Evolutionary conservation across 306 rosid species (phyloP).

Genomic region (Castanopsis chinensis): DNA sequence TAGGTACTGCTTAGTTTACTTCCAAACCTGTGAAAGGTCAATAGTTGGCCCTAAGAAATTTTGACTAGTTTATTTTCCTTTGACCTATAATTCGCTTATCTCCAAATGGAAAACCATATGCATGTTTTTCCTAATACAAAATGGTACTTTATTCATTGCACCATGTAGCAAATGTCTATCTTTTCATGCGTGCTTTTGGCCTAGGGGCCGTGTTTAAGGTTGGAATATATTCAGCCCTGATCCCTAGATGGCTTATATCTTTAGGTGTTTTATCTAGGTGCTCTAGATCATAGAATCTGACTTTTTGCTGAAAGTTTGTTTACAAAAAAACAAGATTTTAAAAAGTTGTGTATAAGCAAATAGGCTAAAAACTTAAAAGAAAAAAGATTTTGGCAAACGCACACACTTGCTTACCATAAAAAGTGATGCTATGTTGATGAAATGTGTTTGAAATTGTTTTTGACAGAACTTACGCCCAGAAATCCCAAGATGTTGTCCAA

Average conservation of each 20-base stretch:
- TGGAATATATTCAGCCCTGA: background rate
- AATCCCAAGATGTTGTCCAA: slow-evolving; percentile 79
- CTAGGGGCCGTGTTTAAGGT: background rate
- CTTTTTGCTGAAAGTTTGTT: background rate
- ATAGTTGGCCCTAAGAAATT: background rate
- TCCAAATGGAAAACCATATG: background rate
- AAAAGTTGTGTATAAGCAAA: no score
- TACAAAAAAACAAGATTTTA: no score
- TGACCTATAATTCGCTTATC: background rate
- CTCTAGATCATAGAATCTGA: background rate
- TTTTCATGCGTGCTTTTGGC: background rate
- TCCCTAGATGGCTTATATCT: background rate
- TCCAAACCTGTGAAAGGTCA: background rate
- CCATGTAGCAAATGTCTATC: background rate
- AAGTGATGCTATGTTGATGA: background rate
- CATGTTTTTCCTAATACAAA: background rate
- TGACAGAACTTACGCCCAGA: slow-evolving; percentile 78
- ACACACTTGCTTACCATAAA: background rate
- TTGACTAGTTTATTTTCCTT: background rate
- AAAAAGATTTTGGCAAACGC: no score
- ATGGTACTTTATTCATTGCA: background rate
- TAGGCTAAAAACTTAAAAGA: no score
- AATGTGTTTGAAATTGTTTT: slow-evolving; percentile 2
- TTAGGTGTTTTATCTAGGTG: background rate
- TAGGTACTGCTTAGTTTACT: background rate